These are phyloP conservation scores for Aspergillus awamori DNA, from an alignment of 2,329 filamentous ascomycete species.

Conservation along the genomic window DNA sequence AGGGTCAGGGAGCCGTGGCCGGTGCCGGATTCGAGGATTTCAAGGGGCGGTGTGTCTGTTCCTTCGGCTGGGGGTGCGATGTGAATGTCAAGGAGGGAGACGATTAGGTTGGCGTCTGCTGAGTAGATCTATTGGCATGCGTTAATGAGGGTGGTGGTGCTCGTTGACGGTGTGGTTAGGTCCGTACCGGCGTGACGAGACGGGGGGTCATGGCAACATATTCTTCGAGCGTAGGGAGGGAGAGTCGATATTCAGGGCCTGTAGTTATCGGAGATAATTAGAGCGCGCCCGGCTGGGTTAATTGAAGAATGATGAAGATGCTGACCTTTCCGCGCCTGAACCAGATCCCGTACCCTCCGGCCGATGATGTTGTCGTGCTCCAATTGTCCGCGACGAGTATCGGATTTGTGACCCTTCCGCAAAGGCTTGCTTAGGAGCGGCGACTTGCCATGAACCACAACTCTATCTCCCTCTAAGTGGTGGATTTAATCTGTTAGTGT, in stretches of 20 bases:
- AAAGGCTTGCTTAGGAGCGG: slow-evolving; percentile 48
- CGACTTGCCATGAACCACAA: slow-evolving; percentile 43
- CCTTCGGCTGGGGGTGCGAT: slow-evolving; percentile 47
- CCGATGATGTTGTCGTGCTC: slow-evolving; percentile 65
- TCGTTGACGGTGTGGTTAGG: background rate
- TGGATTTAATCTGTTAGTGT: slow-evolving; percentile 2
- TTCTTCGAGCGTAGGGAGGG: slow-evolving; percentile 70
- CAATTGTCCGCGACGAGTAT: slow-evolving; percentile 42
- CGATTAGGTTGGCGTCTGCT: slow-evolving; percentile 73
- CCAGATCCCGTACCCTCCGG: slow-evolving; percentile 59
- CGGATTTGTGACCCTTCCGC: slow-evolving; percentile 38
- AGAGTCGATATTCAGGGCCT: slow-evolving; percentile 58
- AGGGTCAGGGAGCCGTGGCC: slow-evolving; percentile 81
- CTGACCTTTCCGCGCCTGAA: slow-evolving; percentile 57
- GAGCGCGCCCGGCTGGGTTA: background rate
- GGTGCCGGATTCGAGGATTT: slow-evolving; percentile 82
- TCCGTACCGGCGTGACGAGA: slow-evolving; percentile 71
- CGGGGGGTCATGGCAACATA: slow-evolving; percentile 70
- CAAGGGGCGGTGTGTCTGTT: slow-evolving; percentile 53
- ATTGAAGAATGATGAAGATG: background rate
- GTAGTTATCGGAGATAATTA: slow-evolving; percentile 1
- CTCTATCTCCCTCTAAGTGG: slow-evolving; percentile 47
- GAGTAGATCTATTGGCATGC: slow-evolving; percentile 64
- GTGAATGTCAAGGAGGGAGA: slow-evolving; percentile 75
- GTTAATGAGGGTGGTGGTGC: slow-evolving; percentile 6